These are phyloP conservation scores for Penicillium sp. DNA, from an alignment of 2,329 filamentous ascomycete genomes.

Conservation along the genomic window DNA sequence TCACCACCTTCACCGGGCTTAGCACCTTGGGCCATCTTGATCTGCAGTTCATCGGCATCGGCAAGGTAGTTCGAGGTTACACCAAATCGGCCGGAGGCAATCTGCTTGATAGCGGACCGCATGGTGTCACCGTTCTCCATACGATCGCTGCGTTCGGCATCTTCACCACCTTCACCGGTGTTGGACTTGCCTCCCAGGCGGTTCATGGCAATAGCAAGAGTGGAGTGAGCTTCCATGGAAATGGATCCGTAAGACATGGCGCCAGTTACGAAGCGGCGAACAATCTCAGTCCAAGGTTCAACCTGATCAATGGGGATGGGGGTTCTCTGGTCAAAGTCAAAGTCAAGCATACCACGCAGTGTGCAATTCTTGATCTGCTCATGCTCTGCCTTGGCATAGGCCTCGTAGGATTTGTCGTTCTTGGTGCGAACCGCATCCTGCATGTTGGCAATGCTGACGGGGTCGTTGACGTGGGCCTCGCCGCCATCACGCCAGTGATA, in stretches of 20 bases:
- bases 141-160: conserved; percentile 81
- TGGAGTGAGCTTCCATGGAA: conserved; percentile 97
- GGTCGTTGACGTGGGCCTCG: conserved; percentile 93
- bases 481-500: conserved; percentile 98
- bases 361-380: conserved; percentile 97
- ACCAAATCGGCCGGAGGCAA: conserved; percentile 93
- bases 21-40: conserved; percentile 98
- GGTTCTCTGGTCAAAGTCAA: conserved; percentile 84
- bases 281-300: conserved; percentile 97
- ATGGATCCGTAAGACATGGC: conserved; percentile 99
- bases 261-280: conserved; percentile 92
- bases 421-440: conserved; percentile 95
- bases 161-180: conserved; percentile 95
- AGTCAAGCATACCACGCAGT: conserved; percentile 88
- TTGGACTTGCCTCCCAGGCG: conserved; percentile 94
- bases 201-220: conserved; percentile 94
- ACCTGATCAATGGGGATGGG: conserved; percentile 94
- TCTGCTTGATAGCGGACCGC: conserved; percentile 96
- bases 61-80: conserved; percentile 93
- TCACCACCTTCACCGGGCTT: conserved; percentile 98
- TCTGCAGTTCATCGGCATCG: conserved; percentile 93
- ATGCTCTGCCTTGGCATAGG: conserved; percentile 88
- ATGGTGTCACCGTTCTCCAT: conserved; percentile 93
- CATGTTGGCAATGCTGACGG: conserved; percentile 90
- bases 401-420: conserved; percentile 98